Evolutionary conservation across 176 grass and related monocot genomes (phyloP).

Genomic region (Oryza coarctata): DNA sequence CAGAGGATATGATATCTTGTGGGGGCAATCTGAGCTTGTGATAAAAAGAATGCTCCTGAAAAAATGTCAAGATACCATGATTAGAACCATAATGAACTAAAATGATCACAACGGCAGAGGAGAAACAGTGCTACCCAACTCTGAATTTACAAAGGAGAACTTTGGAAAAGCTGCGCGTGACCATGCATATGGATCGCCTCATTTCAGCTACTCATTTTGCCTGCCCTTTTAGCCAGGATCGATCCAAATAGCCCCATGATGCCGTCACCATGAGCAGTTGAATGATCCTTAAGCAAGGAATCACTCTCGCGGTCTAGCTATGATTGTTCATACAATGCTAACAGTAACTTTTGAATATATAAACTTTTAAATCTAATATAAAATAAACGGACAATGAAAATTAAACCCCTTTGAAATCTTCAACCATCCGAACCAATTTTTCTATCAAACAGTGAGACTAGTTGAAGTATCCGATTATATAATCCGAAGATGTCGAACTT

Average conservation of each 20-base stretch:
- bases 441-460: too few species aligned
- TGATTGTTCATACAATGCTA: conserved; percentile 11
- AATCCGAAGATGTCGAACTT: too few species aligned
- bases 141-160: conserved; percentile 8
- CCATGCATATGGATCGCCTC: conserved; percentile 39
- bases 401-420: too few species aligned
- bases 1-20: not conserved
- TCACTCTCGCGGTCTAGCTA: not conserved
- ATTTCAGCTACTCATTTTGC: conserved; percentile 44
- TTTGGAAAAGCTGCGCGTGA: conserved; percentile 33
- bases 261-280: conserved; percentile 3
- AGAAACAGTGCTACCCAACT: not conserved
- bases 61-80: conserved; percentile 18
- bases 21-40: not conserved
- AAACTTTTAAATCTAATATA: too few species aligned
- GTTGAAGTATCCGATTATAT: too few species aligned
- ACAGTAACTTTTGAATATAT: too few species aligned
- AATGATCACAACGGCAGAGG: conserved; percentile 6
- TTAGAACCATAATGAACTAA: conserved; percentile 20
- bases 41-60: not conserved
- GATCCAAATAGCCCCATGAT: conserved; percentile 23
- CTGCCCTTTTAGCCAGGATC: conserved; percentile 30
- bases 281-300: conserved; percentile 38
- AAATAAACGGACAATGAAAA: too few species aligned
- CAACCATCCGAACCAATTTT: too few species aligned